phyloP scores from a whole-genome alignment of 2,329 filamentous ascomycete genomes.

The Annulohypoxylon truncatum region DNA sequence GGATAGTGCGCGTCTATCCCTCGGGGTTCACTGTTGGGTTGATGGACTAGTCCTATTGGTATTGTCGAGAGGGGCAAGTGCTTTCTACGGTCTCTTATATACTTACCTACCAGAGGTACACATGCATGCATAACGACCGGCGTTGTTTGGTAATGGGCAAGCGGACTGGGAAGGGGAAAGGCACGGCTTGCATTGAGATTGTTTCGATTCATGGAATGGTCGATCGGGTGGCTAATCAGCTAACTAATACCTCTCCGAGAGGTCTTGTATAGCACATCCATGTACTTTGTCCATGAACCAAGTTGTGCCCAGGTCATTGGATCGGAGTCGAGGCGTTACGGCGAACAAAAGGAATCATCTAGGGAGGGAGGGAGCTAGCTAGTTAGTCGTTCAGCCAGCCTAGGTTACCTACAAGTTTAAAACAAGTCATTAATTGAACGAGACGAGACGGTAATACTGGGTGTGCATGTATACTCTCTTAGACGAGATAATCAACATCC shows the following conservation, averaged over 20 bases:
- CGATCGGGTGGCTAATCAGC: background rate
- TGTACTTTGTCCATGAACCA: background rate
- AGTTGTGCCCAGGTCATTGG: background rate
- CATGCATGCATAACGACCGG: conserved; percentile 3
- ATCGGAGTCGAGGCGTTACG: background rate
- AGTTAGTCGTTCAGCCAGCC: background rate
- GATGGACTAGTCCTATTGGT: background rate
- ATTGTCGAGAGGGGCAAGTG: background rate
- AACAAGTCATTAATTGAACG: background rate
- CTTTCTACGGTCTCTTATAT: background rate
- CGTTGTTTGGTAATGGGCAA: conserved; percentile 5
- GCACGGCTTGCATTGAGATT: conserved; percentile 2
- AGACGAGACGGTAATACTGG: background rate
- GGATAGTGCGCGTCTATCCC: no score
- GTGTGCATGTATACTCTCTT: background rate
- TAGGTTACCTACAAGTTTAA: background rate
- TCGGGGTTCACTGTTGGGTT: background rate
- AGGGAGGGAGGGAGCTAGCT: background rate
- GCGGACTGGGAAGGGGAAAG: background rate
- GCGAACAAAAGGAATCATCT: background rate
- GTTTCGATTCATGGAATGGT: background rate
- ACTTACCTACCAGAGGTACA: background rate
- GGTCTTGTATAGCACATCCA: conserved; percentile 6
- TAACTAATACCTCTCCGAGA: background rate
- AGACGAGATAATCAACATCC: background rate